phyloP scores from a whole-genome alignment of 495 filamentous ascomycete genomes.

The Penicillium lagena region DNA sequence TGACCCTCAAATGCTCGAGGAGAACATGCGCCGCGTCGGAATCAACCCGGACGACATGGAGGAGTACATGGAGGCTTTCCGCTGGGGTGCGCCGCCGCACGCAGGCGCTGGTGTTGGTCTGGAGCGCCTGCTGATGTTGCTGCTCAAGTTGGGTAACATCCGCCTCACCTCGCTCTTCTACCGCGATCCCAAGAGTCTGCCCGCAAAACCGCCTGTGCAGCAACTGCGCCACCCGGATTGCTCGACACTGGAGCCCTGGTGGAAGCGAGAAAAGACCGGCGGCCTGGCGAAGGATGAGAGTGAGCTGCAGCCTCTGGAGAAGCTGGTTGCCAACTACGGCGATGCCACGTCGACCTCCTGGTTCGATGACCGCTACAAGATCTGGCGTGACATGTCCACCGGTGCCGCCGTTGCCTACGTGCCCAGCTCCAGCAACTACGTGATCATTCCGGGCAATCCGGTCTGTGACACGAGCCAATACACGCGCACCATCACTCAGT shows the following conservation, averaged over 20 bases:
- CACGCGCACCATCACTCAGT: conserved; percentile 59
- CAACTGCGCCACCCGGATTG: conserved; percentile 71
- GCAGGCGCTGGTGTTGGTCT: conserved; percentile 87
- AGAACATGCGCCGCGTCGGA: conserved; percentile 68
- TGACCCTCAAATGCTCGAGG: conserved; percentile 63
- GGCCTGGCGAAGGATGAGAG: conserved; percentile 34
- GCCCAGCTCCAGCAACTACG: conserved; percentile 62
- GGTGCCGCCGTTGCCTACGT: conserved; percentile 78
- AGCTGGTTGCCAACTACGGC: conserved; percentile 83
- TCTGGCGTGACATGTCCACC: conserved; percentile 71
- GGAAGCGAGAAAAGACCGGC: conserved; percentile 38
- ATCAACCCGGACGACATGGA: conserved; percentile 72
- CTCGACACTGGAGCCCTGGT: conserved; percentile 61
- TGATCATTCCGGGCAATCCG: conserved; percentile 74
- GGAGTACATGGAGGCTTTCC: conserved; percentile 84
- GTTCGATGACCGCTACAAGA: conserved; percentile 73
- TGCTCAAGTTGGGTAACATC: conserved; percentile 82
- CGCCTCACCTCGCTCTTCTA: conserved; percentile 78
- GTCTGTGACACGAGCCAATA: conserved; percentile 71
- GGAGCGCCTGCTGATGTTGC: conserved; percentile 78
- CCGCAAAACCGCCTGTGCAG: conserved; percentile 45
- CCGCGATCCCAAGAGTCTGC: conserved; percentile 76
- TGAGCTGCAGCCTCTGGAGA: conserved; percentile 64
- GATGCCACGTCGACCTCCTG: conserved; percentile 84
- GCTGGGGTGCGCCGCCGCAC: conserved; percentile 83